Percentiles rank a stretch among this genome's conserved stretches.
Conservation (phyloP, 2,329 filamentous ascomycete species). For the Leptodontidium sp. region DNA sequence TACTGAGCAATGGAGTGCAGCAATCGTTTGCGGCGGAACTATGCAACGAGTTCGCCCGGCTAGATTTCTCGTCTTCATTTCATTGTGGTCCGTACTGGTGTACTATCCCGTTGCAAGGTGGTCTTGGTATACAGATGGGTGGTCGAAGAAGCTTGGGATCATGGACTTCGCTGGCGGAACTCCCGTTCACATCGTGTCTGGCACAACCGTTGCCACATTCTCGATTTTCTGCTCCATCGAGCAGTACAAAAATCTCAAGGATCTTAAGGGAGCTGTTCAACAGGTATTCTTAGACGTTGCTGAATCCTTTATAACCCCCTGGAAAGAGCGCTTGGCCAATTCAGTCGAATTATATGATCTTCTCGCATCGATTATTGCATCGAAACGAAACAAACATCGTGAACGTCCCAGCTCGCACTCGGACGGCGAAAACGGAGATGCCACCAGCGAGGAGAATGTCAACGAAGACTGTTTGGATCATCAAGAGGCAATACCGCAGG, state of each 20-base stretch:
- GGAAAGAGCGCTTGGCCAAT: no score
- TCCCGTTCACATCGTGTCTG: constrained; percentile 85
- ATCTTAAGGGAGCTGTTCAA: no score
- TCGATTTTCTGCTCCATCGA: constrained; percentile 68
- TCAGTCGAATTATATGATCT: no score
- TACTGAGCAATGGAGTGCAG: constrained; percentile 58
- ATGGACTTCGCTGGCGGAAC: constrained; percentile 50
- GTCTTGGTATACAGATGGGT: constrained; percentile 87
- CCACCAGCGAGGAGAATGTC: no score
- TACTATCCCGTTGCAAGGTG: constrained; percentile 93
- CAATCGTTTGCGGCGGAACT: constrained; percentile 85
- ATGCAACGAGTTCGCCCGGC: constrained; percentile 60
- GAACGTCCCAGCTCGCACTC: no score
- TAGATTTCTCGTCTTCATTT: constrained; percentile 85
- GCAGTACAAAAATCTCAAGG: constrained; percentile 60
- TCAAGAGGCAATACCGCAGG: no score
- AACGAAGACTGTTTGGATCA: no score
- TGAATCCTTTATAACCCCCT: no score
- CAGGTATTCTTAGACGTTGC: no score
- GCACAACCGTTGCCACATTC: constrained; percentile 75
- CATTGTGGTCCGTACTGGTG: constrained; percentile 85
- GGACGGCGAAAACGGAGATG: no score
- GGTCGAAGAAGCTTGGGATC: constrained; percentile 55
- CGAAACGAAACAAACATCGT: no score
- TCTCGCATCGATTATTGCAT: no score